Base-by-base conservation (phyloP, 164 flowering plant species). In the Echeveria elegans region DNA sequence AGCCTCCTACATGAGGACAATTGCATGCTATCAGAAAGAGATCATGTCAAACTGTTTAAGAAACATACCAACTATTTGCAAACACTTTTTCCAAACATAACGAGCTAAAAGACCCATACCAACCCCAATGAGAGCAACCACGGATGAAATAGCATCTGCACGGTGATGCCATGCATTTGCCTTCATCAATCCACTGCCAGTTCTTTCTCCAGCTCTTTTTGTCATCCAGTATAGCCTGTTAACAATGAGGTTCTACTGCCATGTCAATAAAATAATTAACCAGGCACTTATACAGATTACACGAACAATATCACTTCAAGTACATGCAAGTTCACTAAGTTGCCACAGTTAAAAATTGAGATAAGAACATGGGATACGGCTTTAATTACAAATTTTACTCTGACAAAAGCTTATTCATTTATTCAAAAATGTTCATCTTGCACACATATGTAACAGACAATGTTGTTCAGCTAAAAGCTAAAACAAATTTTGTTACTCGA, bases 81-180 rank as follows among this genome's bases (percentile, higher is more conserved):
- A 4, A 29, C 2, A 60, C 32, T 18, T 14, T 26, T 7, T 21
- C 12, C 14, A 24, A n/a, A 28, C 9, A 24, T 63, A 5, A 52
- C 69, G 52, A 58, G 47, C 70, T 2, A 8, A 19, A 47, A 61
- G 66, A 26, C 45, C 66, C 92, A 79, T 85, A 89, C 99, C 99
- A 77, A 94, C 96, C 67, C 99, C 99, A 78, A 92, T 76, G 24
- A 95, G 89, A 76, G 99, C 92, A 77, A 92, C 94, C 34, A 92
- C 77, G 15, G 99, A 95, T 28, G 97, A 92, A 68, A 95, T 66
- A 40, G 99, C 99, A 85, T 95, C 97, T 60, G 89, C 87, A 70
- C 96, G 97, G 77, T 95, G 97, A 87, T 95, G 99, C 97, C 99
- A 95, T 50, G 99, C 99, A 86, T 87, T 92, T 70, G 96, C 99